phyloP scores from a whole-genome alignment of 108 stramenopile genomes.

The Skeletonema potamos region DNA sequence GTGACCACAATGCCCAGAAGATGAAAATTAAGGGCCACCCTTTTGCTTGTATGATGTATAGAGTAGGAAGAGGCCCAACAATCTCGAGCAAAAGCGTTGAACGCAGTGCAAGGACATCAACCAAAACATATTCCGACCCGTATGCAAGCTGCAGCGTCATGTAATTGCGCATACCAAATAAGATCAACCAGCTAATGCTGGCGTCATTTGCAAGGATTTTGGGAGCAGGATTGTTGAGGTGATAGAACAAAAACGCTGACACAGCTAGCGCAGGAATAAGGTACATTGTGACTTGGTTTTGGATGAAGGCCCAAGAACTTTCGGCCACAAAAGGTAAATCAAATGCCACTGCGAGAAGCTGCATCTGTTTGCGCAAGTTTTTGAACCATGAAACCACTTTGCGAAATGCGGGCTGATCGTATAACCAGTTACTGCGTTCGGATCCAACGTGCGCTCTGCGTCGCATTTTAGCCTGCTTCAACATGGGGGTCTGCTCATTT shows the following conservation, averaged over 20 bases:
- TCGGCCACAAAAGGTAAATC: slow-evolving; percentile 27
- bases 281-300: slow-evolving; percentile 15
- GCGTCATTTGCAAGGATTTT: slow-evolving; percentile 59
- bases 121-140: slow-evolving; percentile 57
- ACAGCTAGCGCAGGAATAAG: slow-evolving; percentile 19
- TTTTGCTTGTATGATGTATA: slow-evolving; percentile 68
- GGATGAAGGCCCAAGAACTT: slow-evolving; percentile 1
- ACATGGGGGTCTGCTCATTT: slow-evolving; percentile 45
- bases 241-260: slow-evolving; percentile 47
- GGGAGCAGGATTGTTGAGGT: slow-evolving; percentile 65
- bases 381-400: slow-evolving; percentile 16
- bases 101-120: slow-evolving; percentile 50
- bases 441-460: background rate
- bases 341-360: slow-evolving; percentile 26
- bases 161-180: slow-evolving; percentile 63
- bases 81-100: slow-evolving; percentile 42
- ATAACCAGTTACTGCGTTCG: background rate
- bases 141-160: slow-evolving; percentile 57
- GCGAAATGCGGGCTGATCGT: background rate
- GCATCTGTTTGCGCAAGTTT: slow-evolving; percentile 24
- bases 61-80: slow-evolving; percentile 70
- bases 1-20: slow-evolving; percentile 63
- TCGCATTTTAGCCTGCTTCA: slow-evolving; percentile 1
- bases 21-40: slow-evolving; percentile 75
- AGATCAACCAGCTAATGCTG: slow-evolving; percentile 64